These are phyloP conservation scores for Tremellales sp. DNA, from an alignment of 1,284 basidiomycete species.

Conservation along the genomic window DNA sequence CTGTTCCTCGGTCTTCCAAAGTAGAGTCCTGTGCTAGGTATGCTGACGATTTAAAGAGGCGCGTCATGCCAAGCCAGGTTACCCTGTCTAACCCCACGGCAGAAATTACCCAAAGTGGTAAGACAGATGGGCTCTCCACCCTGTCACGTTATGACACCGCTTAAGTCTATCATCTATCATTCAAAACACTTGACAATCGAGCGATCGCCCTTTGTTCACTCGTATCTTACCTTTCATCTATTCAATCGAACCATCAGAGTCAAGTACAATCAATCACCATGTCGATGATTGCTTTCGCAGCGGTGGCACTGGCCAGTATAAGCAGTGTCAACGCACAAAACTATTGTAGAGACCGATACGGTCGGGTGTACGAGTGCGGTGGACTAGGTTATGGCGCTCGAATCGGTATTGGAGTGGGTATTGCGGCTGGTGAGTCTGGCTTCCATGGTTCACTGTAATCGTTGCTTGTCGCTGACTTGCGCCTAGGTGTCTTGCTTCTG, in stretches of 20 bases:
- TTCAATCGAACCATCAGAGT: too few relatives aligned
- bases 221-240: not conserved
- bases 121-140: too few relatives aligned
- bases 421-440: conserved; percentile 23
- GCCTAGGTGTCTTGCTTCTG: conserved; percentile 25
- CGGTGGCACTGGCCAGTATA: not conserved
- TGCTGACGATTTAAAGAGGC: too few relatives aligned
- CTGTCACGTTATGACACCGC: too few relatives aligned
- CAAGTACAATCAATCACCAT: not conserved
- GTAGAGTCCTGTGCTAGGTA: too few relatives aligned
- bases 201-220: not conserved
- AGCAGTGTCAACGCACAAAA: not conserved
- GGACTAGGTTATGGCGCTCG: conserved; percentile 36
- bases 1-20: too few relatives aligned
- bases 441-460: not conserved
- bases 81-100: too few relatives aligned
- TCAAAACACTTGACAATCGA: not conserved
- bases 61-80: too few relatives aligned
- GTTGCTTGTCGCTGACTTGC: not conserved
- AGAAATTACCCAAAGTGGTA: too few relatives aligned
- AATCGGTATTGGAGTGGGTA: conserved; percentile 42
- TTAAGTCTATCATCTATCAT: too few relatives aligned
- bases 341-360: conserved; percentile 4
- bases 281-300: not conserved
- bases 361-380: conserved; percentile 21